phyloP scores from a whole-genome alignment of 495 filamentous ascomycete species.

The Penicillium salamii region DNA sequence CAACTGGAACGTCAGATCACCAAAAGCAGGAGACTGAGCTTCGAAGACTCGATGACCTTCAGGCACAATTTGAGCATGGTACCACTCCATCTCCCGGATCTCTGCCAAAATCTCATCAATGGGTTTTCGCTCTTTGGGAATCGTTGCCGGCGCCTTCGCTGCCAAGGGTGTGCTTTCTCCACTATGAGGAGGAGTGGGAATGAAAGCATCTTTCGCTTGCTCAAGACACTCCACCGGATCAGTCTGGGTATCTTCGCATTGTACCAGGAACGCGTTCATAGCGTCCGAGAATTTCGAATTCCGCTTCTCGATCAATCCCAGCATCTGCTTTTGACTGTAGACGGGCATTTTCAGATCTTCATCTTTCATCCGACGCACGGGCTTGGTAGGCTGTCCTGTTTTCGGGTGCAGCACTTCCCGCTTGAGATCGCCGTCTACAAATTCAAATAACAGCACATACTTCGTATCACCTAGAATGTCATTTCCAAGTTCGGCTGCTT shows the following conservation, averaged over 20 bases:
- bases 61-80: constrained; percentile 88
- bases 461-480: constrained; percentile 34
- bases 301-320: constrained; percentile 83
- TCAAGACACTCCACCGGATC: constrained; percentile 69
- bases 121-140: constrained; percentile 78
- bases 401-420: constrained; percentile 67
- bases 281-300: constrained; percentile 82
- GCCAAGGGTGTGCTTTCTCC: constrained; percentile 46
- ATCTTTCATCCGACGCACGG: constrained; percentile 60
- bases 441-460: constrained; percentile 86
- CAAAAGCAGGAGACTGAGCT: constrained; percentile 76
- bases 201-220: constrained; percentile 36
- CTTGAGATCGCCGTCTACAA: constrained; percentile 87
- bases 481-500: constrained; percentile 28
- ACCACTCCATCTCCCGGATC: constrained; percentile 79
- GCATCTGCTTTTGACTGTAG: constrained; percentile 90
- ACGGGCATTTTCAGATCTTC: constrained; percentile 93
- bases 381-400: constrained; percentile 66
- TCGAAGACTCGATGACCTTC: constrained; percentile 93
- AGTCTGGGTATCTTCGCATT: constrained; percentile 59
- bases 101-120: constrained; percentile 85
- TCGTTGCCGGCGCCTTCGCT: constrained; percentile 53
- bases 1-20: constrained; percentile 79
- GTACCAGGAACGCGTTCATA: constrained; percentile 71
- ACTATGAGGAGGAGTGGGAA: constrained; percentile 51